Evolutionary conservation across 352 stramenopile species (phyloP).

Genomic region (Phytopythium helicoides): DNA sequence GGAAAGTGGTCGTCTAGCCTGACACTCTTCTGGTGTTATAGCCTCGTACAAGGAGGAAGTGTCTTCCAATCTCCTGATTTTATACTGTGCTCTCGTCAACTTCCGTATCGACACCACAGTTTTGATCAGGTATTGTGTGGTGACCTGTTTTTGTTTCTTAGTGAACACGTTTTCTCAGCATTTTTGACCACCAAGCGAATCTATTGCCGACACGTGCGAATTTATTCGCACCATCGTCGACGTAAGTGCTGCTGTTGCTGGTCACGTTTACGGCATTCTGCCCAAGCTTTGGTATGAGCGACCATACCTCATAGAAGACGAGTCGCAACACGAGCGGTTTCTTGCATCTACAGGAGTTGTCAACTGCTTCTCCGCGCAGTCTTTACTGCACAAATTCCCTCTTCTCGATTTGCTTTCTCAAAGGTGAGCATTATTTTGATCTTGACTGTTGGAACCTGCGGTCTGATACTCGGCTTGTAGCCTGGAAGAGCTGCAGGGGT

Average conservation of each 20-base stretch:
- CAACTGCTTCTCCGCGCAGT: slow-evolving; percentile 64
- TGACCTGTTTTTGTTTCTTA: background rate
- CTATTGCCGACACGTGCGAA: slow-evolving; percentile 29
- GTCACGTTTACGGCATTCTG: slow-evolving; percentile 38
- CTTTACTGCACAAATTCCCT: slow-evolving; percentile 61
- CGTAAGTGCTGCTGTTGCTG: slow-evolving; percentile 42
- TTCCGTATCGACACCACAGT: slow-evolving; percentile 53
- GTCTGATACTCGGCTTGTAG: slow-evolving; percentile 11
- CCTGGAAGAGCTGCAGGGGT: slow-evolving; percentile 28
- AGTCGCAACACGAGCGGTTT: slow-evolving; percentile 75
- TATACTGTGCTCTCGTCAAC: slow-evolving; percentile 59
- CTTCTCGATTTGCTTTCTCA: slow-evolving; percentile 51
- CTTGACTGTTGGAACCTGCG: background rate
- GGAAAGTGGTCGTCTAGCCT: no score
- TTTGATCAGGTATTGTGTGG: slow-evolving; percentile 33
- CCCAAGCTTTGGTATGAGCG: slow-evolving; percentile 74
- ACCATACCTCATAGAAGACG: slow-evolving; percentile 70
- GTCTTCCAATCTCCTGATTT: slow-evolving; percentile 19
- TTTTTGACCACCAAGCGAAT: no score
- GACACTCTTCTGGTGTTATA: no score
- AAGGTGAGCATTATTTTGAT: slow-evolving; percentile 21
- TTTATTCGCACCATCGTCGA: slow-evolving; percentile 54
- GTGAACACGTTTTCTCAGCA: background rate
- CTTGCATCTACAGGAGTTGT: slow-evolving; percentile 63
- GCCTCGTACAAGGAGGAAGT: slow-evolving; percentile 8